Evolutionary conservation across 176 grass and related monocot genomes (phyloP).

Genomic region (Aegilops umbellulata): DNA sequence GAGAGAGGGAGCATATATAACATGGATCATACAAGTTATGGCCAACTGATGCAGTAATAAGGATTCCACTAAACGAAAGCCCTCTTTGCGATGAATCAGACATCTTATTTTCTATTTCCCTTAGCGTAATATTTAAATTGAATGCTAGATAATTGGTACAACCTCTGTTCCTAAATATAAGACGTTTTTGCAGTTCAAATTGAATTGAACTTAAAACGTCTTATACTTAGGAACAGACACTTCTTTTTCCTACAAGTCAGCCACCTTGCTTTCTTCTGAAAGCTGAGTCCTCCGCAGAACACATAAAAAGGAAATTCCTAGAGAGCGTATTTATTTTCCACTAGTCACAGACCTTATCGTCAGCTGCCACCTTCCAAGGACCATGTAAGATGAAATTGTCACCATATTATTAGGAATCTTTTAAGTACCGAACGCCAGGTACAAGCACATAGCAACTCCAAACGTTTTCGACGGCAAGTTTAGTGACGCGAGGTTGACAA

Average conservation of each 20-base stretch:
- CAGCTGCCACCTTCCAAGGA: neutral
- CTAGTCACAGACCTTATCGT: neutral
- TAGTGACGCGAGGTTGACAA: too few species aligned
- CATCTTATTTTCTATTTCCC: slow-evolving; percentile 16
- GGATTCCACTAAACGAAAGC: neutral
- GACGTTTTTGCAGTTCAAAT: too few species aligned
- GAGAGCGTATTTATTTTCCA: neutral
- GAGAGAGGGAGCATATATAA: neutral
- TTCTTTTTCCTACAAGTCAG: neutral
- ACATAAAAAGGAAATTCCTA: neutral
- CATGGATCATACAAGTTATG: slow-evolving; percentile 9
- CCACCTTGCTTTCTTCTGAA: neutral
- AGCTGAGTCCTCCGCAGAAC: neutral
- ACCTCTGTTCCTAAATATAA: too few species aligned
- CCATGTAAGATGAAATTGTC: neutral
- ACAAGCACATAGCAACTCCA: too few species aligned
- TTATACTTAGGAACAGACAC: too few species aligned
- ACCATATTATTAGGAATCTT: neutral
- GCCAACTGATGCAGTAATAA: neutral
- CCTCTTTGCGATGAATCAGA: neutral
- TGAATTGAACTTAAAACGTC: too few species aligned
- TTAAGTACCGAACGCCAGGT: too few species aligned
- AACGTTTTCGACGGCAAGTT: too few species aligned
- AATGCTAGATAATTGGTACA: neutral
- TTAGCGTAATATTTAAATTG: neutral